Base-by-base conservation (phyloP, 306 rosid genomes). In the Vigna mungo region DNA sequence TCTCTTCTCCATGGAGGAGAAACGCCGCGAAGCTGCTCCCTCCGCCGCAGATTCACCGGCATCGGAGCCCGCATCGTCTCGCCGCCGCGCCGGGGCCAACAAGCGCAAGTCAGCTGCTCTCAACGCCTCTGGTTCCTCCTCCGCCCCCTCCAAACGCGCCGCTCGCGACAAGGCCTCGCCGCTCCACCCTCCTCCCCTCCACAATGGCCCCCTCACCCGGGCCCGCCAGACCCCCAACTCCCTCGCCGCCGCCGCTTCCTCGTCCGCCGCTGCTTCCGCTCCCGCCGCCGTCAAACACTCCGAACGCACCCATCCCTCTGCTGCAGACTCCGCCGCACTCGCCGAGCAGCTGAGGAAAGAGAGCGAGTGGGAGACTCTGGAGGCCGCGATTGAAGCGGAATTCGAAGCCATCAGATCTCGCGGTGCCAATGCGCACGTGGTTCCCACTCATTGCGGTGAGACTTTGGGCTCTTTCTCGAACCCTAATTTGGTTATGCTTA, bases 361-460 rank as follows among this genome's bases (percentile, higher is more conserved):
- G 87, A 86, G 72, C 56, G 86, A 84, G 84, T 63, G 88, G 81
- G 87, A 84, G 84, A 88, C 87, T 66, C 71, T 93, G 81, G 93
- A 87, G 78, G 93, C 96, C 65, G 71, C 78, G 54, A 81, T 91
- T 78, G 97, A 87, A 80, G 91, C 92, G 59, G 88, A 88, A 51
- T 91, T 88, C 61, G 92, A 91, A 84, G 86, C 90, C 52, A 72
- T 90, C 84, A 88, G 95, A 93, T 91, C 97, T 87, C 96, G 98
- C 14, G 82, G 81, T 76, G 68, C 83, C 71, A 85, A 83, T 78
- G 87, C 83, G 73, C 98, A 93, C 17, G 97, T 85, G 3, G 90
- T 91, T 78, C 98, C 98, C 27, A 89, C 75, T 87, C 97, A 93
- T 82, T 90, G 97, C 18, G 98, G 98, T 93, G 84, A 88, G 94